phyloP scores from a whole-genome alignment of 2,329 filamentous ascomycete genomes.

The Apiospora malaysiana region DNA sequence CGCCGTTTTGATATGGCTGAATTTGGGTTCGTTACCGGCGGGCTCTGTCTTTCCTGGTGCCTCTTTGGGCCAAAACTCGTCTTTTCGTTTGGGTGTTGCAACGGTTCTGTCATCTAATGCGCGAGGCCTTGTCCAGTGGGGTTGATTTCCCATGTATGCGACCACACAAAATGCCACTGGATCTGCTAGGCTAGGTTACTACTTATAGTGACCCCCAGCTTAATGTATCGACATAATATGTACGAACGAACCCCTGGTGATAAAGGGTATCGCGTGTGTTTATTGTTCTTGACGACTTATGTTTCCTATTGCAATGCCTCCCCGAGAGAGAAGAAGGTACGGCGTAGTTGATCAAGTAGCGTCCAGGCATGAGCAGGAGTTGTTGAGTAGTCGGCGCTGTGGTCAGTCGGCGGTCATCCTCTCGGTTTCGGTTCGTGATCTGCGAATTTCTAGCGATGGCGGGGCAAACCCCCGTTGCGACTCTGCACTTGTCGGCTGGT shows the following conservation, averaged over 20 bases:
- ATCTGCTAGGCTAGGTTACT: not conserved
- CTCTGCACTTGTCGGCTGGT: not conserved
- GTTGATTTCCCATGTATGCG: not conserved
- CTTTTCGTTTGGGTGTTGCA: not conserved
- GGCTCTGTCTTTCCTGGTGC: not conserved
- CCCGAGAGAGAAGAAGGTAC: not conserved
- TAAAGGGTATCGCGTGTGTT: not conserved
- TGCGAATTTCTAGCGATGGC: slow-evolving; percentile 13
- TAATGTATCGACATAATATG: not conserved
- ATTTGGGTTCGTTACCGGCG: slow-evolving; percentile 15
- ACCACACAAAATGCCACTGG: slow-evolving; percentile 12
- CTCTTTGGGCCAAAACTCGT: slow-evolving; percentile 5
- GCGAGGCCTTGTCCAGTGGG: slow-evolving; percentile 10
- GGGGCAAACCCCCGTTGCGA: slow-evolving; percentile 7
- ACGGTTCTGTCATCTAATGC: slow-evolving; percentile 17
- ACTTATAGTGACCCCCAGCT: no score
- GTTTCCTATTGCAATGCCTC: not conserved
- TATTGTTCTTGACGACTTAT: not conserved
- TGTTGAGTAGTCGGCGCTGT: not conserved
- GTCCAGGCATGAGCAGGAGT: not conserved
- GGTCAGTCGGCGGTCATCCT: not conserved
- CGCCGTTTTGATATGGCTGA: slow-evolving; percentile 12
- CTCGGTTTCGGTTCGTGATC: not conserved
- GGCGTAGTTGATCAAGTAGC: not conserved
- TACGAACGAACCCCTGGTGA: not conserved